phyloP scores from a whole-genome alignment of 2,329 filamentous ascomycete genomes.

The Lachnellula subtilissima region DNA sequence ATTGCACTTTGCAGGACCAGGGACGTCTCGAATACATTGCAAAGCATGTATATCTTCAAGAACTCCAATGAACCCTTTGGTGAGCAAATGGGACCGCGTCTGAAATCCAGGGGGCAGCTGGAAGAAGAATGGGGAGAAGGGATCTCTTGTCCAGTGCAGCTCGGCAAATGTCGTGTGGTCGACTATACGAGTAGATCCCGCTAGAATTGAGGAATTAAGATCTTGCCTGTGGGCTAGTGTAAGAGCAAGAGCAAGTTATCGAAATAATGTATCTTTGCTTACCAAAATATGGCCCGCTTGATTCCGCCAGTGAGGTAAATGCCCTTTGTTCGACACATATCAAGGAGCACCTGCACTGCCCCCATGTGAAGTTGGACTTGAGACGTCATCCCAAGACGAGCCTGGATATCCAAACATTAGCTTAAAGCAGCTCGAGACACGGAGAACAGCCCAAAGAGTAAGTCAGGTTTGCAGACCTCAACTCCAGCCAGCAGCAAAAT shows the following conservation, averaged over 20 bases:
- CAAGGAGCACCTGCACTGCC: slow-evolving; percentile 35
- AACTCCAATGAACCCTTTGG: slow-evolving; percentile 32
- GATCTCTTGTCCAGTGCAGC: slow-evolving; percentile 37
- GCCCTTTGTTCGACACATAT: slow-evolving; percentile 28
- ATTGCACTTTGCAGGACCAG: slow-evolving; percentile 16
- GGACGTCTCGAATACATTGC: slow-evolving; percentile 35
- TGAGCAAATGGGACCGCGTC: slow-evolving; percentile 21
- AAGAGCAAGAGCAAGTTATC: slow-evolving; percentile 8
- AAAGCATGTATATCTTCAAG: slow-evolving; percentile 37
- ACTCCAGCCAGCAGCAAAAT: slow-evolving; percentile 40
- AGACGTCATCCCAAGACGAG: slow-evolving; percentile 32
- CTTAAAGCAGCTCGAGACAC: background rate
- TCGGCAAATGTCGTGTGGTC: slow-evolving; percentile 39
- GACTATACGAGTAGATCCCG: slow-evolving; percentile 37
- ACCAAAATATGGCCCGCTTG: slow-evolving; percentile 44
- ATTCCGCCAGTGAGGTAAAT: slow-evolving; percentile 35
- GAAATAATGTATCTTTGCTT: slow-evolving; percentile 6
- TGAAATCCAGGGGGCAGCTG: slow-evolving; percentile 34
- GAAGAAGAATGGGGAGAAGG: slow-evolving; percentile 29
- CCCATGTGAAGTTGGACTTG: slow-evolving; percentile 41
- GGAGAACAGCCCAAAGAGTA: background rate
- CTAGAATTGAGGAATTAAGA: slow-evolving; percentile 37
- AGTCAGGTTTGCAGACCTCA: slow-evolving; percentile 32
- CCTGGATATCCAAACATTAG: slow-evolving; percentile 26
- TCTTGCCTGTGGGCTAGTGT: slow-evolving; percentile 36